Evolutionary conservation across 345 rosid genomes (phyloP), one percentile per base, ranked within the genome.

Genomic region (Citrus reticulata): DNA sequence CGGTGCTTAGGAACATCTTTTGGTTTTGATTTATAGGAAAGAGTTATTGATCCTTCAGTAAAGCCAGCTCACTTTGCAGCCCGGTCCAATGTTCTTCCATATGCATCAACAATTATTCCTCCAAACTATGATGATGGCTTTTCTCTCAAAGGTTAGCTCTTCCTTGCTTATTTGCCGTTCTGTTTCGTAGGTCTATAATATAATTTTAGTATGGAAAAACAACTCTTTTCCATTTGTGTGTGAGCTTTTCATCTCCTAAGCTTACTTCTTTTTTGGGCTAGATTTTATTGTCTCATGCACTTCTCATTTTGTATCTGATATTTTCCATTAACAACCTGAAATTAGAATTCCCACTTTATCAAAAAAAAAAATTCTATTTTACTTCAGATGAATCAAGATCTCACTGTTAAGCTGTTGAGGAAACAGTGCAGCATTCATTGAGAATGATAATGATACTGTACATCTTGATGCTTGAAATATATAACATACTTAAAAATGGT

Each of bases 21-120:
- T 72, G 11, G 32, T 17, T 70, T 70, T 79, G n/a, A 77, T 86
- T 82, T 29, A 58, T 87, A 91, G 95, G 95, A 91, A 85, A 88
- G 85, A 86, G 83, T 81, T 73, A 77, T 72, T 34, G 93, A 87
- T 86, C 73, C 83, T 81, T 78, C 89, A 51, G 55, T 75, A 64
- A 87, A 87, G 83, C 58, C 83, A 20, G 78, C 85, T 70, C 84
- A 73, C 68, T 87, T 83, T 73, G 67, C 77, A 76, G 80, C 82
- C 32, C 79, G 75, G 64, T 78, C 90, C 64, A 86, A 80, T 69
- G 77, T 82, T 79, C 80, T 81, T 85, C 83, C 90, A 22, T 80
- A 77, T 80, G 85, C 84, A 46, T 72, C 84, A 64, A 77, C 88
- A 22, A 68, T 78, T 81, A 55, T 85, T 74, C 85, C 93, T 49